A percentile compares a stretch with the other conserved stretches of the same genome.
phyloP scores from a whole-genome alignment of 805 yeast genomes.

The Komagataella kurtzmanii region DNA sequence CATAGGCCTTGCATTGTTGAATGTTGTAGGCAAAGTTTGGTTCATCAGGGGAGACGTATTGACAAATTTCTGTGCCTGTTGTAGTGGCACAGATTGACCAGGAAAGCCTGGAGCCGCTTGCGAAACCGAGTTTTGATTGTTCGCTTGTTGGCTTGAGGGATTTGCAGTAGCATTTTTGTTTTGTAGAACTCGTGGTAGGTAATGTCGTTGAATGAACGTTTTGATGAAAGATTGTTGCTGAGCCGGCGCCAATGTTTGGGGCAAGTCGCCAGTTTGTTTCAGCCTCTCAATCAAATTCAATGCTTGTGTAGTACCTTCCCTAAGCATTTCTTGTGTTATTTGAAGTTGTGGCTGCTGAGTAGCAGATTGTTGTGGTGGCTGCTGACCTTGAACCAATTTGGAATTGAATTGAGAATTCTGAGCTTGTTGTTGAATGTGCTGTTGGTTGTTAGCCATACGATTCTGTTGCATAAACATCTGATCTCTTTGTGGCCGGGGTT shows the following conservation, averaged over 20 bases:
- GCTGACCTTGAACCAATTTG: neutral
- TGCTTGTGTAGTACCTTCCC: constrained; percentile 16
- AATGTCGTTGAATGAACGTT: constrained; percentile 11
- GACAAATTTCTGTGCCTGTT: constrained; percentile 6
- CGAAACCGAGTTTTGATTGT: neutral
- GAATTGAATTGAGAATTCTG: neutral
- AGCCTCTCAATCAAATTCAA: constrained; percentile 18
- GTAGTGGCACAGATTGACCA: neutral
- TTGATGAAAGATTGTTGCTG: constrained; percentile 20
- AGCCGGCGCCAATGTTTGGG: constrained; percentile 16
- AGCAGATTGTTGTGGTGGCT: neutral
- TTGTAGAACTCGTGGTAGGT: neutral
- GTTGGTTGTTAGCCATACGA: neutral
- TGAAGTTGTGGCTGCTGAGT: neutral
- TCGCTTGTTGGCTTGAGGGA: neutral
- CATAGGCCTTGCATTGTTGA: constrained; percentile 3
- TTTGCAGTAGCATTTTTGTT: neutral
- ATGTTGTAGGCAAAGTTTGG: constrained; percentile 4
- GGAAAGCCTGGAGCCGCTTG: neutral
- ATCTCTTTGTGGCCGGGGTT: constrained; percentile 6
- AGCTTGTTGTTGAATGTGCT: neutral
- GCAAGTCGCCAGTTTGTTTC: constrained; percentile 18
- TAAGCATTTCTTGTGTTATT: constrained; percentile 1
- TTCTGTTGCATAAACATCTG: constrained; percentile 1
- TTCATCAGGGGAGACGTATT: neutral